Evolutionary conservation across 768 basidiomycete genomes (phyloP), one percentile per base, ranked within the genome.

Genomic region (Lentinula lateritia): DNA sequence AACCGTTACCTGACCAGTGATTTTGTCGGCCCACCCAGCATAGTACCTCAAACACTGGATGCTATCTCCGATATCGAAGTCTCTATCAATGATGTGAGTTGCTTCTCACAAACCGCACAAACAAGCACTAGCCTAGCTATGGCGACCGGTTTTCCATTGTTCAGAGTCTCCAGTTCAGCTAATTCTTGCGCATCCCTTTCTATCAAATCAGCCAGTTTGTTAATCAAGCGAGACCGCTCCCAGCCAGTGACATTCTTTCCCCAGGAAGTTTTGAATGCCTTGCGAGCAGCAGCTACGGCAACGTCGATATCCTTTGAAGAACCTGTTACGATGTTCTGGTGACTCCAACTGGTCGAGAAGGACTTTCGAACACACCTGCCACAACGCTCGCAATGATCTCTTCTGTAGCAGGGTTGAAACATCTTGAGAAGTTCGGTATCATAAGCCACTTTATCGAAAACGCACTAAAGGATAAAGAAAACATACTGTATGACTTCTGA

Each of bases 11-110:
- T 95, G 86, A 20, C 97, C 96, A 28, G 81, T 75, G 55, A 97
- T 88, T 76, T 98, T 98, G 77, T 98, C 95, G 8, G 93, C 92
- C 90, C 91, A 95, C 23, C 95, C 95, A 42, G 93, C 95, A 70
- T 95, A 97, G 75, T 98, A 97, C 54, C 92, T 82, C 56, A 93
- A 74, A 69, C 90, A 92, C 66, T 85, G 85, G 18, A 93, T 75
- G 63, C 78, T 87, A 69, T 93, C 92, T 43, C 84, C 86, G 43
- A 94, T 89, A 70, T 94, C 92, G 63, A 83, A 87, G 70, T 92
- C 90, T 71, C 91, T 92, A 64, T 41, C 28, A 45, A 13, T 43
- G 55, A 32, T 56, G 32, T 46, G 64, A 61, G 52, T 64, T 55
- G 52, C 52, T 0, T 23, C 23, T 20, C 18, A 43, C 42, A 43